Percentiles rank a stretch among this genome's conserved stretches.
phyloP scores from a whole-genome alignment of 2,329 filamentous ascomycete genomes.

The Aspergillus udagawae region DNA sequence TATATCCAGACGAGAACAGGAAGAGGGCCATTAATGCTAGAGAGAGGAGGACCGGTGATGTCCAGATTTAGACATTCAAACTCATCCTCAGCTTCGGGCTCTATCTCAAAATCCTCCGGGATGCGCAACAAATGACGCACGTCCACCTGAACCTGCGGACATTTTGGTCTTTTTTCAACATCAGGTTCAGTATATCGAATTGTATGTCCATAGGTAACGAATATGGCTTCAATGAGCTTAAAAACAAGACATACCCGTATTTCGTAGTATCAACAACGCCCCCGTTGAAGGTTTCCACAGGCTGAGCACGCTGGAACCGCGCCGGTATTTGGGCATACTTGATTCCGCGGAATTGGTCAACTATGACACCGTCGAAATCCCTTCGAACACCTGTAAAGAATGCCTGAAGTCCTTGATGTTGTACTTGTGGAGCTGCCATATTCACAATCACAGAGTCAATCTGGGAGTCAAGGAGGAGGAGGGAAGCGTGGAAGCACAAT shows the following conservation, averaged over 20 bases:
- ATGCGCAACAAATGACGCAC: conserved; percentile 44
- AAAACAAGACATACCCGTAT: conserved; percentile 23
- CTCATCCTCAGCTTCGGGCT: conserved; percentile 38
- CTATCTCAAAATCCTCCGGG: conserved; percentile 30
- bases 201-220: background rate
- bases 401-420: conserved; percentile 22
- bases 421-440: conserved; percentile 21
- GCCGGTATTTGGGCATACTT: conserved; percentile 29
- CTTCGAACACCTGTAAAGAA: conserved; percentile 24
- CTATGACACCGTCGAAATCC: conserved; percentile 5
- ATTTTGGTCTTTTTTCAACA: conserved; percentile 33
- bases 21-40: conserved; percentile 5
- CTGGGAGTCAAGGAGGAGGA: background rate
- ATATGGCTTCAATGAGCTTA: background rate
- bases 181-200: conserved; percentile 1
- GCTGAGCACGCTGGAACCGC: conserved; percentile 27
- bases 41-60: conserved; percentile 27
- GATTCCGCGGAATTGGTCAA: conserved; percentile 29
- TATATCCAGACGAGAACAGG: conserved; percentile 48
- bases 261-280: conserved; percentile 31
- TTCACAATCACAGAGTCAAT: background rate
- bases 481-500: background rate
- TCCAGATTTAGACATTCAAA: conserved; percentile 44
- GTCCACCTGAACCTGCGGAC: conserved; percentile 41
- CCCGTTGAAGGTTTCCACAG: conserved; percentile 21